Evolutionary conservation across 768 basidiomycete genomes (phyloP).

Genomic region (Podaxis mareebaensis): DNA sequence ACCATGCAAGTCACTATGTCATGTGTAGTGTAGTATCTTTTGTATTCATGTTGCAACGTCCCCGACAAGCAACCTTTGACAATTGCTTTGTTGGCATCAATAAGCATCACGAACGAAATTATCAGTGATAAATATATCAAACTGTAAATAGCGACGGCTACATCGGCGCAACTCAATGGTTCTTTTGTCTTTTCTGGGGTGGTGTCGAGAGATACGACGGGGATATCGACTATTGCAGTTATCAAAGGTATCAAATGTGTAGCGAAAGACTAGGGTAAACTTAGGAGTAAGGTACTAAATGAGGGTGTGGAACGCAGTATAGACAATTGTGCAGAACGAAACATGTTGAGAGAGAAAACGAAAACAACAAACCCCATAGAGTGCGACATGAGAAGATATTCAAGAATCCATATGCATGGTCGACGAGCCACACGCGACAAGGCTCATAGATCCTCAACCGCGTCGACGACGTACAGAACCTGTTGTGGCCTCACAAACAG

Average conservation of each 20-base stretch:
- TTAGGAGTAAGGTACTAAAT: conserved; percentile 3
- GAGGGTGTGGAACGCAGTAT: conserved; percentile 6
- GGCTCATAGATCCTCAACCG: conserved; percentile 42
- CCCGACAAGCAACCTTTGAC: too few relatives aligned
- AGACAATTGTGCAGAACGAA: conserved; percentile 7
- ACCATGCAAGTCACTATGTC: too few relatives aligned
- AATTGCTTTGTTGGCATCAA: too few relatives aligned
- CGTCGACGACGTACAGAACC: conserved; percentile 85
- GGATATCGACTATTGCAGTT: background rate
- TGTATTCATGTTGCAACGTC: too few relatives aligned
- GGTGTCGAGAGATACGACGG: background rate
- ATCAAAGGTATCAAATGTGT: conserved; percentile 2
- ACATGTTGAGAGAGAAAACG: background rate
- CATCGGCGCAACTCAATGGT: background rate
- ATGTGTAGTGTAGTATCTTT: too few relatives aligned
- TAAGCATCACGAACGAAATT: background rate
- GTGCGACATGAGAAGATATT: background rate
- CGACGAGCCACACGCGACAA: background rate
- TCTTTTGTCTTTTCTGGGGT: background rate
- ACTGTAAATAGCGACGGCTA: background rate
- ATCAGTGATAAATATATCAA: background rate
- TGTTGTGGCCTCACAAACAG: conserved; percentile 85
- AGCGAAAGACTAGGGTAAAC: conserved; percentile 8
- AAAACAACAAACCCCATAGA: background rate
- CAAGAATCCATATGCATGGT: background rate